These are phyloP conservation scores for Purpureocillium takamizusanense DNA, from an alignment of 2,329 filamentous ascomycete genomes.

Conservation along the genomic window DNA sequence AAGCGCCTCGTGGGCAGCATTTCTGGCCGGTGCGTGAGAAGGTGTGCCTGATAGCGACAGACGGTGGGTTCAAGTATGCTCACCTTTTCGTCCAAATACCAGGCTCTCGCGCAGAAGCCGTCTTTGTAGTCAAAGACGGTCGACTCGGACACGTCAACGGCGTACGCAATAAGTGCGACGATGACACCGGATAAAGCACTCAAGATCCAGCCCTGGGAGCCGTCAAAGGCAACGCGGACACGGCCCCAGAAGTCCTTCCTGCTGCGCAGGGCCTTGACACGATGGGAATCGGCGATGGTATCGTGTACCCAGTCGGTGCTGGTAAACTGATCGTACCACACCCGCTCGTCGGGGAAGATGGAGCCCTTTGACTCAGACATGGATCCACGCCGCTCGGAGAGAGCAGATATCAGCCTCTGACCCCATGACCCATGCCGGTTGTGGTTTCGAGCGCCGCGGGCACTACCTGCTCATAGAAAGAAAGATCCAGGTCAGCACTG, in stretches of 20 bases:
- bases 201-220: slow-evolving; percentile 87
- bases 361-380: slow-evolving; percentile 57
- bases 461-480: slow-evolving; percentile 26
- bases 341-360: slow-evolving; percentile 69
- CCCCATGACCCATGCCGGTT: slow-evolving; percentile 51
- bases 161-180: slow-evolving; percentile 78
- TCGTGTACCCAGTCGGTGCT: slow-evolving; percentile 98
- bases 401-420: slow-evolving; percentile 51
- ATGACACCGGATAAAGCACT: slow-evolving; percentile 83
- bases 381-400: slow-evolving; percentile 48
- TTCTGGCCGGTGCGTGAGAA: slow-evolving; percentile 19
- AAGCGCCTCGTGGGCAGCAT: slow-evolving; percentile 47
- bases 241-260: slow-evolving; percentile 81
- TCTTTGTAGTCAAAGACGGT: slow-evolving; percentile 85
- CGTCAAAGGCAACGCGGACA: slow-evolving; percentile 68
- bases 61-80: not conserved
- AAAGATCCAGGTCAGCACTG: not conserved
- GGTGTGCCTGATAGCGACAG: slow-evolving; percentile 5
- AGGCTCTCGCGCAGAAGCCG: slow-evolving; percentile 66
- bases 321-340: slow-evolving; percentile 98
- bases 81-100: slow-evolving; percentile 66
- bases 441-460: slow-evolving; percentile 37
- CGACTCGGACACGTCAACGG: slow-evolving; percentile 79
- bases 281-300: slow-evolving; percentile 86
- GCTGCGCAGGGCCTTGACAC: slow-evolving; percentile 72